Percentiles rank a stretch among this genome's conserved stretches.
These are phyloP conservation scores for Pythium dissotocum DNA, from an alignment of 352 stramenopile genomes.

Conservation along the genomic window DNA sequence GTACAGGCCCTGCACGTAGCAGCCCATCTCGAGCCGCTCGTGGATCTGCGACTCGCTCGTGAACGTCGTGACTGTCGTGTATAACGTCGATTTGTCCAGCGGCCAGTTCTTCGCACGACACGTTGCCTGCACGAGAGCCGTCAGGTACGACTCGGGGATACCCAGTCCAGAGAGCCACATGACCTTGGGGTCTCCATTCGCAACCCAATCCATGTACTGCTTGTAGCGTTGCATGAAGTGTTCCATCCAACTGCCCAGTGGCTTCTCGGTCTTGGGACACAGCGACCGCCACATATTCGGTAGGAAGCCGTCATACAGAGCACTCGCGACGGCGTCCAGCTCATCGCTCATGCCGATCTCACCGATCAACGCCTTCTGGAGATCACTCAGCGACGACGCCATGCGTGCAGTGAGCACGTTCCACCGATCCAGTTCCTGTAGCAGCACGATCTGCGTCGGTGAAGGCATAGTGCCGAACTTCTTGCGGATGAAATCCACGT, in stretches of 20 bases:
- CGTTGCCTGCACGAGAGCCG: conserved; percentile 93
- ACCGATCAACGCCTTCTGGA: conserved; percentile 92
- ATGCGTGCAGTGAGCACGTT: conserved; percentile 91
- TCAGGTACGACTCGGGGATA: conserved; percentile 96
- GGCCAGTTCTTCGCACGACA: conserved; percentile 94
- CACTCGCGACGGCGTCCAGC: conserved; percentile 90
- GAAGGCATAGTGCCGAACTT: conserved; percentile 67
- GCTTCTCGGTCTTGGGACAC: conserved; percentile 93
- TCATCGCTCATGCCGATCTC: conserved; percentile 97
- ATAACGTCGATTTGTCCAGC: conserved; percentile 94
- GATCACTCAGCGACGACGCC: conserved; percentile 79
- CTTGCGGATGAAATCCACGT: conserved; percentile 89
- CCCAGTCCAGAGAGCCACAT: conserved; percentile 95
- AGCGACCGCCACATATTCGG: conserved; percentile 90
- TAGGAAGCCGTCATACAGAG: conserved; percentile 93
- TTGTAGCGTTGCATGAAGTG: conserved; percentile 88
- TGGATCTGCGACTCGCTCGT: conserved; percentile 66
- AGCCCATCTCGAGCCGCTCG: conserved; percentile 78
- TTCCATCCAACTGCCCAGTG: conserved; percentile 94
- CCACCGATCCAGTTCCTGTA: conserved; percentile 96
- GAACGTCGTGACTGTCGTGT: conserved; percentile 92
- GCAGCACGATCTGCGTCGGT: conserved; percentile 91
- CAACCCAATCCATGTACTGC: conserved; percentile 93
- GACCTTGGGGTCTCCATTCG: conserved; percentile 86
- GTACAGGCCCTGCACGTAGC: conserved; percentile 92